These are phyloP conservation scores for Moesziomyces antarcticus DNA, from an alignment of 1,284 basidiomycete genomes.

Conservation along the genomic window DNA sequence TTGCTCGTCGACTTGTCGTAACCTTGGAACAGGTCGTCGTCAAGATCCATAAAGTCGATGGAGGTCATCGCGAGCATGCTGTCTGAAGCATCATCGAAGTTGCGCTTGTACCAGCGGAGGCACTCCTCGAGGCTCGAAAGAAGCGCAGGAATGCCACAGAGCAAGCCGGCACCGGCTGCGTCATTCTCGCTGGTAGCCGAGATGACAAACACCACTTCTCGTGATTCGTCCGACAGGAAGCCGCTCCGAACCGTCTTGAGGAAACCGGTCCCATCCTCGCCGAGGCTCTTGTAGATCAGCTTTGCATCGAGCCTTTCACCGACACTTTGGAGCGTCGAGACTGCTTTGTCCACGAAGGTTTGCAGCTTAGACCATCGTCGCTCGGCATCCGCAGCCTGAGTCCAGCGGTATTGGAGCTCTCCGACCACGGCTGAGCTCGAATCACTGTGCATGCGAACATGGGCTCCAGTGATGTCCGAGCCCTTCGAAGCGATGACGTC, in stretches of 20 bases:
- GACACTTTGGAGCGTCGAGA: conserved; percentile 5
- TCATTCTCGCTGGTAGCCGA: neutral
- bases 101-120: conserved; percentile 11
- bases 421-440: neutral
- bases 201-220: conserved; percentile 14
- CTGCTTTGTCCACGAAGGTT: conserved; percentile 4
- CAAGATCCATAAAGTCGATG: conserved; percentile 4
- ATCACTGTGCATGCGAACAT: neutral
- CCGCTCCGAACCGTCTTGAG: conserved; percentile 9
- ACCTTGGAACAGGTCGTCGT: conserved; percentile 4
- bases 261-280: neutral
- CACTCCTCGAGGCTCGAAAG: conserved; percentile 18
- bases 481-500: neutral
- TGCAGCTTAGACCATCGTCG: conserved; percentile 18
- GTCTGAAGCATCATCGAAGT: neutral
- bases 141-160: conserved; percentile 7
- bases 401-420: conserved; percentile 3
- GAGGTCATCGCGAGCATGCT: conserved; percentile 1
- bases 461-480: neutral
- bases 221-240: neutral
- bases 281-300: conserved; percentile 23
- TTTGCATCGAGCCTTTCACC: conserved; percentile 20
- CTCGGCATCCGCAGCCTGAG: neutral
- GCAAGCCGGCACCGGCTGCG: neutral
- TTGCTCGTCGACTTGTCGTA: neutral